phyloP scores from a whole-genome alignment of 129 eudicot genomes.

The Daucus carota region DNA sequence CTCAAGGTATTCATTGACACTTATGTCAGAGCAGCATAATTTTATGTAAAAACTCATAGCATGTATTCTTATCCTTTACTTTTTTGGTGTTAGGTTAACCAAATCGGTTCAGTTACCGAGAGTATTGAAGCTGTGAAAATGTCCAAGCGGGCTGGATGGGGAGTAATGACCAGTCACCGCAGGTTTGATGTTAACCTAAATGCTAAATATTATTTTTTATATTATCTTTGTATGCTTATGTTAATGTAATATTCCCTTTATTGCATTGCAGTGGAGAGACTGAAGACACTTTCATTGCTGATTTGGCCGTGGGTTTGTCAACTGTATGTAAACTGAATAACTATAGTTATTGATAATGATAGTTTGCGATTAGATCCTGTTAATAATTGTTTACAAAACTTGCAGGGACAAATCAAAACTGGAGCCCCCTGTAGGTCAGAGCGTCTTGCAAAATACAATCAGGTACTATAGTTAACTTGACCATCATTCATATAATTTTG shows the following conservation, averaged over 20 bases:
- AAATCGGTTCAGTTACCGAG: constrained; percentile 94
- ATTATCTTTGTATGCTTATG: background rate
- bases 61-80: background rate
- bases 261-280: constrained; percentile 73
- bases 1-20: constrained; percentile 46
- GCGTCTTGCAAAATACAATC: constrained; percentile 82
- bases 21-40: background rate
- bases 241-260: background rate
- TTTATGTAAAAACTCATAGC: background rate
- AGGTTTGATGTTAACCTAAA: constrained; percentile 33
- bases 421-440: constrained; percentile 99
- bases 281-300: constrained; percentile 92
- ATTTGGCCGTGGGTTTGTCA: constrained; percentile 82
- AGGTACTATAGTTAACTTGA: constrained; percentile 28
- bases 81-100: constrained; percentile 59
- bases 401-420: constrained; percentile 94
- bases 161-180: constrained; percentile 96
- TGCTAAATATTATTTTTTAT: background rate
- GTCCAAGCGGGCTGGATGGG: constrained; percentile 97
- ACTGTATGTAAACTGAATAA: constrained; percentile 41
- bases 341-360: background rate
- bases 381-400: background rate
- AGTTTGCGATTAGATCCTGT: background rate
- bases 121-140: constrained; percentile 95
- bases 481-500: background rate